Evolutionary conservation across 2,329 filamentous ascomycete species (phyloP), one percentile per base, ranked within the genome.

Genomic region (Talaromyces sp.): DNA sequence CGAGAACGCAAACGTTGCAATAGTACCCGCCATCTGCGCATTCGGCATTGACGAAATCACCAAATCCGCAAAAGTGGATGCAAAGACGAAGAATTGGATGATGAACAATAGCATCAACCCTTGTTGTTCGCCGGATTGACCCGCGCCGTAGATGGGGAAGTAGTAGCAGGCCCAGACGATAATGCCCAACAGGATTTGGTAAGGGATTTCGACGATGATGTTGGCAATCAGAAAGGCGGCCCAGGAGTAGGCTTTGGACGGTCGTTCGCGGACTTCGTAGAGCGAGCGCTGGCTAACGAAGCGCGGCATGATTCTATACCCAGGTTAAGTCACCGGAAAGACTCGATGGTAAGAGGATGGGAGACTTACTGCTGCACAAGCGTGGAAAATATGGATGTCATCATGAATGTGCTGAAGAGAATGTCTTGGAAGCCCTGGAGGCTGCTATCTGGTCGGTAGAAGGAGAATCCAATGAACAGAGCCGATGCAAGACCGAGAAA

Each of bases 341-440:
- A 14, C 11, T 37, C 9, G 1, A 12, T 12, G 8, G 9, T 3
- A 12, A 37, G 11, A 11, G 33, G 11, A 37, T 1, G 9, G 1
- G 16, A 2, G 14, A 60, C 62, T 63, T 63, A 63, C 68, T 85
- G 77, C 62, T 80, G 77, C 3, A 79, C 74, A 48, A 80, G 68
- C 65, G 79, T 79, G 62, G 89, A 89, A 72, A 96, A 96, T 72
- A 96, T 86, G 52, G 88, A 93, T 62, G 89, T 80, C 62, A 95
- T 78, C 83, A 95, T 90, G 84, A 96, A 96, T 68, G 96, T 89
- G 74, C 87, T 84, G 73, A 96, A 96, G 86, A 95, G 92, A 73
- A 96, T 91, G 78, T 96, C 96, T 76, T 93, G 90, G 6, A 96
- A 81, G 66, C 92, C 92, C 73, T 93, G 91, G 48, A 88, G 83